Percentiles rank a stretch among this genome's conserved stretches.
These are phyloP conservation scores for Arabidopsis hybrid DNA, from an alignment of 441 rosid genomes.

Conservation along the genomic window DNA sequence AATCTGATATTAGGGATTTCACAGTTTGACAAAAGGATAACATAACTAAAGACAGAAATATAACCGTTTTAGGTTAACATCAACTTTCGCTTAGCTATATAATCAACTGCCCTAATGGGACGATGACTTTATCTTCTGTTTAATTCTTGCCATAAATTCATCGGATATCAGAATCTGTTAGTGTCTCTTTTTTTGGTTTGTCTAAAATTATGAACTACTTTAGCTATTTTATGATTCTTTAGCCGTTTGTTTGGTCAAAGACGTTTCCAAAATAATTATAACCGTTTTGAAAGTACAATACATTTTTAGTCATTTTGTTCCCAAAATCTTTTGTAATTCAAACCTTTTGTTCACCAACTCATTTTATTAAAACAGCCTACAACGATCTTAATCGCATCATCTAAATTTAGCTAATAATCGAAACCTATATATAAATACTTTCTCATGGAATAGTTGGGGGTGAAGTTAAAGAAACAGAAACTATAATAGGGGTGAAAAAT, in stretches of 20 bases:
- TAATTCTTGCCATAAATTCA: no score
- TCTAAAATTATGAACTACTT: neutral
- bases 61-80: neutral
- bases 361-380: neutral
- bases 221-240: neutral
- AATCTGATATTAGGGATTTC: neutral
- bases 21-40: neutral
- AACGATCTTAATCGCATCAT: neutral
- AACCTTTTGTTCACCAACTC: neutral
- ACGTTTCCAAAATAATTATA: neutral
- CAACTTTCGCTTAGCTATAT: neutral
- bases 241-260: neutral
- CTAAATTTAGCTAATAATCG: neutral
- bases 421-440: neutral
- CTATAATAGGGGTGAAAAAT: neutral
- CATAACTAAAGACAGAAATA: neutral
- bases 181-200: no score
- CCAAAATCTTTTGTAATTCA: neutral
- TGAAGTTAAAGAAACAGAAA: conserved; percentile 11
- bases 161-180: no score
- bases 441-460: neutral
- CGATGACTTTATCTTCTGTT: no score
- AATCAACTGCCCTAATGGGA: no score
- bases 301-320: no score
- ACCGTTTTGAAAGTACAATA: neutral